Percentiles rank a stretch among this genome's conserved stretches.
Conservation (phyloP, 2,329 filamentous ascomycete genomes). For the Venturia pyrina region DNA sequence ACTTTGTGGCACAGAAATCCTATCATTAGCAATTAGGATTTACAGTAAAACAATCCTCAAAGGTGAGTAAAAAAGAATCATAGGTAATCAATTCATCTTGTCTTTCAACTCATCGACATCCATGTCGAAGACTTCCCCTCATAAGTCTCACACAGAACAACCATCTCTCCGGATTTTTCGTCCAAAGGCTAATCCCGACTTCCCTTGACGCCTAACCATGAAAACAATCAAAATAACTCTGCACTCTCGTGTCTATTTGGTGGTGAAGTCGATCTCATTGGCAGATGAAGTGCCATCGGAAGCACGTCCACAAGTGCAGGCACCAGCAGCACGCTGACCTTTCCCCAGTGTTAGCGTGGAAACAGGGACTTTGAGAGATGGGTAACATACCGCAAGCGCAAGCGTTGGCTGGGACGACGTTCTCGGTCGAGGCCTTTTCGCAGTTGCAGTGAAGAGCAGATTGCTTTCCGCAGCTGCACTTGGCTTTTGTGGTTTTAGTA, state of each 20-base stretch:
- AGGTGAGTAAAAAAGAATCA: not conserved
- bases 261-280: conserved; percentile 79
- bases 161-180: not conserved
- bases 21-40: not conserved
- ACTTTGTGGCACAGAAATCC: too few species aligned
- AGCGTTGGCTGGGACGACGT: conserved; percentile 58
- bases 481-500: conserved; percentile 38
- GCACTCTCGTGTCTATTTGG: conserved; percentile 30
- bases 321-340: conserved; percentile 63
- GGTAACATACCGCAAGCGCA: conserved; percentile 64
- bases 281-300: conserved; percentile 55
- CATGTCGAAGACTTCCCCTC: not conserved
- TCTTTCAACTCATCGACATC: not conserved
- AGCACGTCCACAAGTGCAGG: conserved; percentile 73
- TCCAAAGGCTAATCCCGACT: not conserved
- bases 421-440: conserved; percentile 66
- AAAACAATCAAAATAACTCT: not conserved
- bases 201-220: not conserved
- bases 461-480: conserved; percentile 84
- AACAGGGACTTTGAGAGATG: too few species aligned
- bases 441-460: conserved; percentile 80
- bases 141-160: not conserved
- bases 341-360: not conserved
- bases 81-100: not conserved
- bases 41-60: not conserved